Conservation (phyloP, 1,139 yeast species). For the Tardiomyces depauwii region DNA sequence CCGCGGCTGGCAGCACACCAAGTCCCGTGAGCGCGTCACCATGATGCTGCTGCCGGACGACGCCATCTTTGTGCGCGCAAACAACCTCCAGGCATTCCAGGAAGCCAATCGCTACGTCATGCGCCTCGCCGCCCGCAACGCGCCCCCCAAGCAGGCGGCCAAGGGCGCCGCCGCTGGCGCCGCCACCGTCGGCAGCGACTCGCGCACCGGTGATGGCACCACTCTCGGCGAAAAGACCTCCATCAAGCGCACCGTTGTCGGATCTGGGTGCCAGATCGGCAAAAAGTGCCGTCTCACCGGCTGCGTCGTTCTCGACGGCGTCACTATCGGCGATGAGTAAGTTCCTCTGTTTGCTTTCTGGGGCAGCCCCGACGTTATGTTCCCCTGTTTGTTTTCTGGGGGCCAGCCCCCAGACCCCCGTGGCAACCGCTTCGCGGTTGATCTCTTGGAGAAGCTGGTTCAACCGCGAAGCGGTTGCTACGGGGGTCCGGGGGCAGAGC, state of each 20-base stretch:
- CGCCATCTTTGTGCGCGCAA: slow-evolving; percentile 62
- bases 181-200: slow-evolving; percentile 82
- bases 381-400: neutral
- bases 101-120: slow-evolving; percentile 82
- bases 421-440: too few relatives aligned
- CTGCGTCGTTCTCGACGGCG: slow-evolving; percentile 65
- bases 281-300: slow-evolving; percentile 82
- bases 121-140: slow-evolving; percentile 32
- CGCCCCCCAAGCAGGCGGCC: slow-evolving; percentile 12
- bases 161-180: slow-evolving; percentile 61
- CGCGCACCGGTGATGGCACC: slow-evolving; percentile 54
- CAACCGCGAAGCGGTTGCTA: too few relatives aligned
- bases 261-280: slow-evolving; percentile 68
- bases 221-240: slow-evolving; percentile 66
- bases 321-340: slow-evolving; percentile 59
- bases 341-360: neutral
- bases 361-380: slow-evolving; percentile 9
- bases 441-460: neutral
- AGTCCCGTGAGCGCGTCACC: slow-evolving; percentile 47
- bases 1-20: slow-evolving; percentile 79
- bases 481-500: too few relatives aligned
- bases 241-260: slow-evolving; percentile 76
- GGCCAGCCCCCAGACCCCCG: too few relatives aligned
- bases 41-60: slow-evolving; percentile 42
- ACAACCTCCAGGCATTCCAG: slow-evolving; percentile 69